Conservation (phyloP, 139 green algal species). For the Chlamydomonas schloesseri region DNA sequence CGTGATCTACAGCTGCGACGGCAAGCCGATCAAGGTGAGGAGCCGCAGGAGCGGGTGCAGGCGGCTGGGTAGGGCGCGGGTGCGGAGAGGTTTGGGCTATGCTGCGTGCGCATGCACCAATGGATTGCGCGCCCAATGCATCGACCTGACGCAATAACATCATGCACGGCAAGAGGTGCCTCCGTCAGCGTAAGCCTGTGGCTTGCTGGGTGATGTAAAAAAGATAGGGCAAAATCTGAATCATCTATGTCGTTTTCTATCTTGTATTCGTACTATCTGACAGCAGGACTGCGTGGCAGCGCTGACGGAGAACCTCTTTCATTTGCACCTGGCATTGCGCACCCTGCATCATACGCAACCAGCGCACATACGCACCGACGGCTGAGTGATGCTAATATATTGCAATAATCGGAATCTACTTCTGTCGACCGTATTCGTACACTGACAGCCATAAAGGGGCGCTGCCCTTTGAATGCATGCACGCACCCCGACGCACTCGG, state of each 20-base stretch:
- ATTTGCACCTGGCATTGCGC: background rate
- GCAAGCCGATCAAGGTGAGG: constrained; percentile 74
- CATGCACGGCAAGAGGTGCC: too few relatives aligned
- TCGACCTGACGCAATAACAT: too few relatives aligned
- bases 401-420: constrained; percentile 52
- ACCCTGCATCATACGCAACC: background rate
- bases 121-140: too few relatives aligned
- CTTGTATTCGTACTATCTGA: constrained; percentile 48
- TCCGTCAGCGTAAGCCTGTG: too few relatives aligned
- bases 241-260: constrained; percentile 13
- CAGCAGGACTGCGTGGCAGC: background rate
- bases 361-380: background rate
- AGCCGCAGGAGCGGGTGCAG: too few relatives aligned
- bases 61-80: too few relatives aligned
- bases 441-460: constrained; percentile 68
- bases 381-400: constrained; percentile 58
- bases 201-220: constrained; percentile 38
- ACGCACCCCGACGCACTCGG: too few relatives aligned
- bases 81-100: too few relatives aligned
- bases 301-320: too few relatives aligned
- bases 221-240: constrained; percentile 45
- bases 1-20: constrained; percentile 83
- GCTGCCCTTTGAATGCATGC: too few relatives aligned
- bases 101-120: too few relatives aligned
- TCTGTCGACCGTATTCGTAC: constrained; percentile 62